These are phyloP conservation scores for Salisapilia sapeloensis DNA, from an alignment of 352 stramenopile genomes.

Conservation along the genomic window DNA sequence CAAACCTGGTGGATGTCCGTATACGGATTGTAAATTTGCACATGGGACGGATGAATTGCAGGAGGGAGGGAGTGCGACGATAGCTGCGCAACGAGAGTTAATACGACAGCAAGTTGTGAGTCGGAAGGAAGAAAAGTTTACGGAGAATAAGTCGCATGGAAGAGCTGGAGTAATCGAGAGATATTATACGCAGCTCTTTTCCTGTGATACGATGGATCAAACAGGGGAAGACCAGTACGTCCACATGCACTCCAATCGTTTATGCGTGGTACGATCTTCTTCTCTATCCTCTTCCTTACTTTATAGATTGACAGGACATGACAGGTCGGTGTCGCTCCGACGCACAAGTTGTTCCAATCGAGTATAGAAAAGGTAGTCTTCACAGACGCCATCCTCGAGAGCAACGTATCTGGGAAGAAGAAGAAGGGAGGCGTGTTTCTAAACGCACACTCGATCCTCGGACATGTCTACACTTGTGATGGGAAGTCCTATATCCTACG, in stretches of 20 bases:
- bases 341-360: slow-evolving; percentile 49
- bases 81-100: slow-evolving; percentile 61
- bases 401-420: slow-evolving; percentile 71
- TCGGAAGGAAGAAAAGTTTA: slow-evolving; percentile 48
- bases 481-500: slow-evolving; percentile 40
- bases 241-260: slow-evolving; percentile 80
- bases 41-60: slow-evolving; percentile 46
- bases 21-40: slow-evolving; percentile 68
- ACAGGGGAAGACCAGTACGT: slow-evolving; percentile 65
- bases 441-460: slow-evolving; percentile 42
- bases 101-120: slow-evolving; percentile 57
- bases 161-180: slow-evolving; percentile 40
- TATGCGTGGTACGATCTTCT: slow-evolving; percentile 33
- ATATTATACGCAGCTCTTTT: slow-evolving; percentile 79
- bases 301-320: too few relatives aligned
- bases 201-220: slow-evolving; percentile 59
- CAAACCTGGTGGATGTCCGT: slow-evolving; percentile 66
- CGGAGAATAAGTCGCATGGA: slow-evolving; percentile 11
- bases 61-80: slow-evolving; percentile 31
- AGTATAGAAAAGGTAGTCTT: slow-evolving; percentile 47
- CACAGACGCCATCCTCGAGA: slow-evolving; percentile 37
- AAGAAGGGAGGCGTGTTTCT: slow-evolving; percentile 73
- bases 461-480: slow-evolving; percentile 44
- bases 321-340: slow-evolving; percentile 35
- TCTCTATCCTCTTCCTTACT: background rate